Evolutionary conservation across 2,329 filamentous ascomycete species (phyloP), one percentile per base, ranked within the genome.

Genomic region (Plenodomus biglobosus): DNA sequence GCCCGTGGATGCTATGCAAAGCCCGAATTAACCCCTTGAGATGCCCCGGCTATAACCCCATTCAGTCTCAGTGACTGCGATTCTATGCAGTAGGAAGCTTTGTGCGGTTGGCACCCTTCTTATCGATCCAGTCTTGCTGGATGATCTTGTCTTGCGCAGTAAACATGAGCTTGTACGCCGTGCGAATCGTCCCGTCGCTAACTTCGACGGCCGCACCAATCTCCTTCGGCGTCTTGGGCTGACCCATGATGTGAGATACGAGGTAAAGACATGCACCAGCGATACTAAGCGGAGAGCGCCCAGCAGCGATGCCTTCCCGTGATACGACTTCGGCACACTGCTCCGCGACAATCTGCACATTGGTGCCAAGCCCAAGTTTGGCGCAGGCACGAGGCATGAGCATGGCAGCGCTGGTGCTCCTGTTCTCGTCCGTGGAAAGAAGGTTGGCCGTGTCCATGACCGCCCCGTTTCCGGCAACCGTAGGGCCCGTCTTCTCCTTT

Each of bases 261-360:
- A 97, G 94, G 78, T 94, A 99, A 72, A 99, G 96, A 71, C 91
- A 95, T 24, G 94, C 92, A 16, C 92, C 92, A 6, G 95, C 92
- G 52, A 95, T 90, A 1, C 92, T 96, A 40, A 99, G 79, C 17
- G 94, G 94, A 48, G 92, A 97, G 50, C 94, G 90, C 58, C 94
- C 94, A 30, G 92, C 92, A 51, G 97, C 82, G 46, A 90, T 86
- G 50, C 89, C 87, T 52, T 90, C 85, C 40, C 83, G 82, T 19
- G 85, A 86, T 58, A 94, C 90, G 67, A 87, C 85, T 59, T 87
- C 81, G 2, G 92, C 91, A 42, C 96, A 81, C 21, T 85, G 83
- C 64, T 87, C 84, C 1, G 91, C 88, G 20, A 96, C 85, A 67
- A 89, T 89, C 64, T 88, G 87, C 60, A 92, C 86, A 60, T 84